A percentile compares a stretch with the other conserved stretches of the same genome.
These are phyloP conservation scores for Arxiozyma heterogenica DNA, from an alignment of 1,139 yeast species.

Conservation along the genomic window DNA sequence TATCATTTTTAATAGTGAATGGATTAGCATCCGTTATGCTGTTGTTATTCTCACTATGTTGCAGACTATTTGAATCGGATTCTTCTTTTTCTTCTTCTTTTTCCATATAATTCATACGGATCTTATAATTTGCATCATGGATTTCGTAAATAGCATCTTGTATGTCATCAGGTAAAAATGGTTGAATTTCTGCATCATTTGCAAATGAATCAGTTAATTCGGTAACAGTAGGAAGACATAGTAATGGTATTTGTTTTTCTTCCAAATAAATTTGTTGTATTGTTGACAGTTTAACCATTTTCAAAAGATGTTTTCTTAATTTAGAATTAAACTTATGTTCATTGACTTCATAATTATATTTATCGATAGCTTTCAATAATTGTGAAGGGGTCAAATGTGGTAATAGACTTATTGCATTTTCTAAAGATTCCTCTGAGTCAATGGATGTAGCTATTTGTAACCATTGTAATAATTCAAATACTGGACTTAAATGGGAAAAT, in stretches of 20 bases:
- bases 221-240: constrained; percentile 48
- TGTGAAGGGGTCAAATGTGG: constrained; percentile 61
- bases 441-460: constrained; percentile 71
- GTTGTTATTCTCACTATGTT: not conserved
- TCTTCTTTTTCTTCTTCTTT: constrained; percentile 8
- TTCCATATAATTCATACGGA: constrained; percentile 14
- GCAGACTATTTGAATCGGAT: not conserved
- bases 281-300: constrained; percentile 12
- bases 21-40: not conserved
- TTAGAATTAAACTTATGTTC: constrained; percentile 48
- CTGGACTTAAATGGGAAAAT: constrained; percentile 57
- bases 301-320: constrained; percentile 36
- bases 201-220: constrained; percentile 57
- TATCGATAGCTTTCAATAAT: constrained; percentile 58
- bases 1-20: not conserved
- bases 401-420: constrained; percentile 48
- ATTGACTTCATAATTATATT: constrained; percentile 76
- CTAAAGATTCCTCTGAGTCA: constrained; percentile 46
- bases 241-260: constrained; percentile 20
- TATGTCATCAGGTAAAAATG: constrained; percentile 50
- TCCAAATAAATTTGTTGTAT: constrained; percentile 16
- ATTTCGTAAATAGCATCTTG: constrained; percentile 59
- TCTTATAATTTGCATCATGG: constrained; percentile 35
- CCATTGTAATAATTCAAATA: constrained; percentile 81
- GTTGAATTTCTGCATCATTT: constrained; percentile 54